Evolutionary conservation across 371 early-diverging fungal species (phyloP), one percentile per base, ranked within the genome.

Genomic region (Basidiobolus heterosporus): DNA sequence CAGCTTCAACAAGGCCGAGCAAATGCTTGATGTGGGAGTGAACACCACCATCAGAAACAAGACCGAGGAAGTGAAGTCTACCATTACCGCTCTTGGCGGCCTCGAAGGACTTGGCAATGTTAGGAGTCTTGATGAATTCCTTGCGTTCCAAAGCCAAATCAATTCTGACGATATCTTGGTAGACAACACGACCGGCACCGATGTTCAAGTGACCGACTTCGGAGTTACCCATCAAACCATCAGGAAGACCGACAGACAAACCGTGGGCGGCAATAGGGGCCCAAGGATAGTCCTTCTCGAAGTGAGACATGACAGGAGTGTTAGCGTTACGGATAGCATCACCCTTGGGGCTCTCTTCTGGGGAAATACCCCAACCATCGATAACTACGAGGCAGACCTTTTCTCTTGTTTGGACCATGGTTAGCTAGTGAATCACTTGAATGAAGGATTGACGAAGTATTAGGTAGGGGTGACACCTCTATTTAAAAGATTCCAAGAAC

Each of bases 181-280:
- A 90, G 23, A 99, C 97, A 18, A 97, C 72, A 46, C 99, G 80
- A 22, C 99, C 99, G 38, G 98, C 94, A 46, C 99, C 99, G 69
- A 99, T 91, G 70, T 99, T 98, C 64, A 99, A 67, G 60, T 99
- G 99, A 13, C 99, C 99, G 38, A 99, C 99, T 72, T 99, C 99
- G 41, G 93, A 92, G 76, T 99, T 99, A 49, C 99, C 99, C 98
- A 98, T 98, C 50, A 89, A 73, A 7, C 91, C 95, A 37, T 92
- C 94, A 16, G 95, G 93, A 23, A 99, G 75, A 52, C 99, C 99
- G 30, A 99, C 99, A 38, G 86, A 74, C 24, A 83, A 74, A 43
- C 99, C 99, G 63, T 97, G 95, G 9, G 99, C 99, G 45, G 75
- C 78, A 41, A 99, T 70, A 35, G 70, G 65, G 35, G 76, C 75